Evolutionary conservation across 441 rosid species (phyloP).

Genomic region (Raphanus hybrid): DNA sequence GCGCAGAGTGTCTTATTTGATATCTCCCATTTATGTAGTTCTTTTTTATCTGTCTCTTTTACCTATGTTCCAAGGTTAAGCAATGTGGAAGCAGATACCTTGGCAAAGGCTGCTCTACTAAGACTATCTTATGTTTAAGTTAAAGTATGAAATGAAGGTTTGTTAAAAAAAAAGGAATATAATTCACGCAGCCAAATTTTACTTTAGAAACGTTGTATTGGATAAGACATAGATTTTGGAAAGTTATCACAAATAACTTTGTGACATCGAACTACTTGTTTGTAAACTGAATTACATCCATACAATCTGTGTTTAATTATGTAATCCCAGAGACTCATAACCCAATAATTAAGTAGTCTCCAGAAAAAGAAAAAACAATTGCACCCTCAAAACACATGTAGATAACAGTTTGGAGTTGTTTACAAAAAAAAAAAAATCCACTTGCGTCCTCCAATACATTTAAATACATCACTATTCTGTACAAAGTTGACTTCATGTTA

Average conservation of each 20-base stretch:
- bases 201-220: neutral
- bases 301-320: neutral
- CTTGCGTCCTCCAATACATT: constrained; percentile 20
- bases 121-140: too few species aligned
- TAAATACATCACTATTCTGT: constrained; percentile 11
- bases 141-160: too few species aligned
- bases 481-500: constrained; percentile 34
- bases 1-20: too few species aligned
- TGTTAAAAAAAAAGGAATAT: too few species aligned
- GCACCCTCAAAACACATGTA: constrained; percentile 16
- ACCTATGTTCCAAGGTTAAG: too few species aligned
- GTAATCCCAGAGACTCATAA: neutral
- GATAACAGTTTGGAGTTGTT: constrained; percentile 28
- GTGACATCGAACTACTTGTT: neutral
- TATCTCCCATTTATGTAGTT: too few species aligned
- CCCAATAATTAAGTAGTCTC: neutral
- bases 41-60: too few species aligned
- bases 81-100: too few species aligned
- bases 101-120: too few species aligned
- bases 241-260: neutral
- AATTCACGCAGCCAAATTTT: too few species aligned
- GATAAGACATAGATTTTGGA: neutral
- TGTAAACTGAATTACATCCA: neutral
- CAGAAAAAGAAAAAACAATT: neutral
- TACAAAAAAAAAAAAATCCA: constrained; percentile 18